phyloP scores from a whole-genome alignment of 2,329 filamentous ascomycete genomes.

The Xylariaceae sp. region DNA sequence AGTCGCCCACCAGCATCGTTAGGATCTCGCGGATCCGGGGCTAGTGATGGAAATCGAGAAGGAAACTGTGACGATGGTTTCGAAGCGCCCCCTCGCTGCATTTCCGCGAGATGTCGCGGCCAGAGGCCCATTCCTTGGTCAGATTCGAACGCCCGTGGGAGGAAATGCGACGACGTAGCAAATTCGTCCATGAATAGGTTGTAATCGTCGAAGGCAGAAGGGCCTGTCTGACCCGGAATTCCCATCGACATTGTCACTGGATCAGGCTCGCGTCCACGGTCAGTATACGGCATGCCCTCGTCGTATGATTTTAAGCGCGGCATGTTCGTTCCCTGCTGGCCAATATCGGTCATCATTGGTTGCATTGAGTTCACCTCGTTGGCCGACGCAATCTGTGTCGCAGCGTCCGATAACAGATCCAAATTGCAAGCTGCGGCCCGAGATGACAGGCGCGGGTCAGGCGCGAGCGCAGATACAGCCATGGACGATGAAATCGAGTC shows the following conservation, averaged over 20 bases:
- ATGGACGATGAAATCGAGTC: slow-evolving; percentile 34
- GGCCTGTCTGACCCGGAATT: slow-evolving; percentile 34
- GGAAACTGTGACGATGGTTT: slow-evolving; percentile 50
- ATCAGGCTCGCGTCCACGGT: slow-evolving; percentile 44
- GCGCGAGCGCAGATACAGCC: slow-evolving; percentile 35
- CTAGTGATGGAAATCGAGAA: slow-evolving; percentile 50
- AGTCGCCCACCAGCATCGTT: slow-evolving; percentile 31
- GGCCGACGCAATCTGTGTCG: slow-evolving; percentile 47
- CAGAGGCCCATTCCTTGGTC: slow-evolving; percentile 51
- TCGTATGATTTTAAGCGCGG: slow-evolving; percentile 46
- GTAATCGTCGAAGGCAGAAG: slow-evolving; percentile 49
- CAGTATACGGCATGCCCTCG: slow-evolving; percentile 43
- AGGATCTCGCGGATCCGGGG: slow-evolving; percentile 47
- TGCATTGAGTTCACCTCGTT: slow-evolving; percentile 51
- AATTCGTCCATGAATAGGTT: slow-evolving; percentile 58
- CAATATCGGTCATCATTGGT: slow-evolving; percentile 43
- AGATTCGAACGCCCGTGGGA: slow-evolving; percentile 50
- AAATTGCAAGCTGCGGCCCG: slow-evolving; percentile 51
- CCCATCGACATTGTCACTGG: slow-evolving; percentile 36
- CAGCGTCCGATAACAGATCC: slow-evolving; percentile 56
- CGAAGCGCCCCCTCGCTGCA: slow-evolving; percentile 36
- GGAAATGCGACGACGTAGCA: slow-evolving; percentile 48
- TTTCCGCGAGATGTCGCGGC: slow-evolving; percentile 38
- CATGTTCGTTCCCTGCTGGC: slow-evolving; percentile 36
- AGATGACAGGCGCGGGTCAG: slow-evolving; percentile 42